Base-by-base conservation (phyloP, 805 yeast species). In the Ogataea kodamae region DNA sequence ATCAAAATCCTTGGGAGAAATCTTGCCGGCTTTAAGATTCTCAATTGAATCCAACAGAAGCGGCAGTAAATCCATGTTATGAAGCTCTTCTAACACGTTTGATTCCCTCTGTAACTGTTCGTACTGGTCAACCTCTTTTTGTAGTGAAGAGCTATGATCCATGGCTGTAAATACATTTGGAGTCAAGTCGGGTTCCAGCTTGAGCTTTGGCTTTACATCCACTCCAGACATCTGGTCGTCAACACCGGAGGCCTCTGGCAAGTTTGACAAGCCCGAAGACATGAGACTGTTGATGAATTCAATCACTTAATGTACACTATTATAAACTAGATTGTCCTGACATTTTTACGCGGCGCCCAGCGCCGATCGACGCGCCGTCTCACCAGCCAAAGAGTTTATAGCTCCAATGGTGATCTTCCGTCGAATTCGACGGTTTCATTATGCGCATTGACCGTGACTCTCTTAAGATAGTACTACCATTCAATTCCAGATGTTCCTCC, bases 1-100 rank as follows among this genome's bases (percentile, higher is more conserved):
- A 19, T 62, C 67, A 23, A 64, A 61, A 30, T 68, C 72, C 33
- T 65, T 64, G 0, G 70, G 68, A n/a, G 64, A 39, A 1, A 67
- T 46, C 33, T 59, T 55, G 0, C 71, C 72, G 2, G 52, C 42
- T 27, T 63, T 59, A 8, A 68, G 57, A 28, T 55, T 61, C 29
- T 66, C 71, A 5, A 68, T 50, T 13, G 64, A 46, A 27, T 67
- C 72, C 36, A 68, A 39, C 5, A 68, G 47, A 19, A 67, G 28
- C 2, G 72, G 71, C 2, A 68, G 39, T 11, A 68, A 40, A 24
- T 68, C 70, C 24, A 62, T 46, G 9, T 50, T 43, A 27, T 49
- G 55, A 25, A 62, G 41, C 21, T 63, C 67, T 18, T 56, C 46
- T 15, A 63, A 40, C 6, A 51, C 42, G 3, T 30, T 32, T 15